These are phyloP conservation scores for Corylus heterophylla DNA, from an alignment of 306 rosid species.

Conservation along the genomic window DNA sequence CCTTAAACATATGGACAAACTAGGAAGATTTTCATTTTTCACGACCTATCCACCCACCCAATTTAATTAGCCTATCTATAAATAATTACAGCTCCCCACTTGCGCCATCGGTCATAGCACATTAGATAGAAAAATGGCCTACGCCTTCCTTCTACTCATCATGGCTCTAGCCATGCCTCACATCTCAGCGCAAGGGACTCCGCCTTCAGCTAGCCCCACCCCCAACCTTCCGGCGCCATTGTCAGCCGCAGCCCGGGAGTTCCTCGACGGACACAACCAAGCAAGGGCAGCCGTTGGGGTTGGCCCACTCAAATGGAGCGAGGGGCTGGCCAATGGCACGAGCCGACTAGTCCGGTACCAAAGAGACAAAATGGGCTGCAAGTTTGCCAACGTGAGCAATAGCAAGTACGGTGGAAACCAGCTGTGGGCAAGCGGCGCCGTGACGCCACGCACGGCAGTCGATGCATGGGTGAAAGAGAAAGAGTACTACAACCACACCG, in stretches of 20 bases:
- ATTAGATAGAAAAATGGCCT: no score
- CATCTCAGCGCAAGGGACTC: no score
- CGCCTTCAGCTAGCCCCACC: no score
- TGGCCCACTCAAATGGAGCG: slow-evolving; percentile 62
- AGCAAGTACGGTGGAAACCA: slow-evolving; percentile 78
- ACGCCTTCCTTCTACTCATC: no score
- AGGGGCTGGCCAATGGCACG: slow-evolving; percentile 51
- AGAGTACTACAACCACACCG: slow-evolving; percentile 48
- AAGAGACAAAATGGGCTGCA: slow-evolving; percentile 55
- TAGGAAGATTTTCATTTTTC: no score
- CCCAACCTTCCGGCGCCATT: slow-evolving; percentile 1
- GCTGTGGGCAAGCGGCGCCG: slow-evolving; percentile 47
- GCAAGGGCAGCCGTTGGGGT: slow-evolving; percentile 83
- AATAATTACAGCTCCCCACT: no score
- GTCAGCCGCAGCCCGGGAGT: slow-evolving; percentile 44
- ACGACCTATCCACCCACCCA: no score
- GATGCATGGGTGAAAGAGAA: slow-evolving; percentile 81
- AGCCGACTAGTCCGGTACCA: slow-evolving; percentile 63
- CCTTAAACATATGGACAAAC: no score
- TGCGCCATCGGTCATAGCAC: no score
- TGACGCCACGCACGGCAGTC: slow-evolving; percentile 57
- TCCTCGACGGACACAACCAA: slow-evolving; percentile 64
- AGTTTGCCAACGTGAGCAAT: slow-evolving; percentile 58
- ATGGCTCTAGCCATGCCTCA: no score
- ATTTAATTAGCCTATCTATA: no score